phyloP scores from a whole-genome alignment of 2,329 filamentous ascomycete species.

The Fusarium sp. region DNA sequence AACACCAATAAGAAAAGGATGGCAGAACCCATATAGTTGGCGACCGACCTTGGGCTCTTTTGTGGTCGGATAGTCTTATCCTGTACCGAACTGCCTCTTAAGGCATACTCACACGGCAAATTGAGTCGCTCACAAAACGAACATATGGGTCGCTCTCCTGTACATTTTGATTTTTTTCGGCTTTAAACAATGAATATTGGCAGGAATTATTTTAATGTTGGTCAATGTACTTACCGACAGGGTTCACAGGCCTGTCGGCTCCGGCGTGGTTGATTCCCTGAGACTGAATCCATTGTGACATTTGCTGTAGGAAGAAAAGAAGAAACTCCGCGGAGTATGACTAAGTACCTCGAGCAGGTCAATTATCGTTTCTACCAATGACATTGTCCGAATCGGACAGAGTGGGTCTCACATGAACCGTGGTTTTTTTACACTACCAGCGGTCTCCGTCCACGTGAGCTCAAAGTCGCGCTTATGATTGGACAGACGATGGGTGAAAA shows the following conservation, averaged over 20 bases:
- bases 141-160: conserved; percentile 12
- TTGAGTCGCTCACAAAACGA: conserved; percentile 9
- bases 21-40: too few relatives aligned
- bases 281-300: neutral
- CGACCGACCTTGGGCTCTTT: neutral
- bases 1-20: neutral
- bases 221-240: neutral
- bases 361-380: neutral
- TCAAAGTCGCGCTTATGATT: fast-evolving
- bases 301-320: neutral
- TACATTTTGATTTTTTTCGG: conserved; percentile 20
- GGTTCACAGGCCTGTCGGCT: conserved; percentile 15
- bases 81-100: neutral
- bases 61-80: neutral
- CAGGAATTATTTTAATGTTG: fast-evolving
- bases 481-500: fast-evolving
- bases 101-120: conserved; percentile 1
- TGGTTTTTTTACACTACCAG: fast-evolving
- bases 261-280: neutral
- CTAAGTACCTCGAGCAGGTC: neutral
- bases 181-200: neutral
- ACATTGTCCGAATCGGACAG: fast-evolving
- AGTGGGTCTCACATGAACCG: neutral
- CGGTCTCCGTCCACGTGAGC: neutral
- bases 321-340: conserved; percentile 1